Base-by-base conservation (phyloP, 164 flowering plant genomes). In the Liriodendron chinense region DNA sequence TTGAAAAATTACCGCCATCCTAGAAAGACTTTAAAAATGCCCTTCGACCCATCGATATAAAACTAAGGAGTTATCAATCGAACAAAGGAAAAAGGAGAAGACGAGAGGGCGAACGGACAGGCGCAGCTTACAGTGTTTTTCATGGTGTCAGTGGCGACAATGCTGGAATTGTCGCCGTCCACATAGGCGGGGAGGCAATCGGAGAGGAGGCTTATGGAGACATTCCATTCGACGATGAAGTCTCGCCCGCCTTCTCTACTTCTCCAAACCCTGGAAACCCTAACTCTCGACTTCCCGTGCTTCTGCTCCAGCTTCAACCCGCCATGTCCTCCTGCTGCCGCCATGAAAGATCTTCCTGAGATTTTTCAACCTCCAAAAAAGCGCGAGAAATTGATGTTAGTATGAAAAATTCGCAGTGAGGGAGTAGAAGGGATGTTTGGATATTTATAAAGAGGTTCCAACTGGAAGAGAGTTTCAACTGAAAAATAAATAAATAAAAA, bases 121-220 rank as follows among this genome's bases (percentile, higher is more conserved):
- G 3, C 43, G 43, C 5, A 25, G 5, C 61, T 53, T 84, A 94
- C 99, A 25, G 99, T 94, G 86, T 94, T 96, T 80, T 94, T 96
- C 91, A 94, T 91, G 80, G 98, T 89, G 83, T 96, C 99, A 56
- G 98, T 94, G 76, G 99, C 97, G 78, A 96, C 99, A 77, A 96
- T 84, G 43, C 84, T 89, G 22, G 98, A 96, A 71, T 96, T 96
- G 73, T 96, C 99, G 23, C 79, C 98, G 69, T 70, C 16, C 49
- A 80, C 72, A 53, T 94, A 96, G 0, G 97, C 85, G 22, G 85
- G 49, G 74, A 86, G 12, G 79, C 98, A 96, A 82, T 94, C 88
- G 66, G 99, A 93, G 77, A 94, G 77, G 47, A 96, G 92, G 71
- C 84, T 86, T 74, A 94, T 84, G 80, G 72, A 69, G 53, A 94